Base-by-base conservation (phyloP, 2,329 filamentous ascomycete genomes). In the Trichophyton schoenleinii region DNA sequence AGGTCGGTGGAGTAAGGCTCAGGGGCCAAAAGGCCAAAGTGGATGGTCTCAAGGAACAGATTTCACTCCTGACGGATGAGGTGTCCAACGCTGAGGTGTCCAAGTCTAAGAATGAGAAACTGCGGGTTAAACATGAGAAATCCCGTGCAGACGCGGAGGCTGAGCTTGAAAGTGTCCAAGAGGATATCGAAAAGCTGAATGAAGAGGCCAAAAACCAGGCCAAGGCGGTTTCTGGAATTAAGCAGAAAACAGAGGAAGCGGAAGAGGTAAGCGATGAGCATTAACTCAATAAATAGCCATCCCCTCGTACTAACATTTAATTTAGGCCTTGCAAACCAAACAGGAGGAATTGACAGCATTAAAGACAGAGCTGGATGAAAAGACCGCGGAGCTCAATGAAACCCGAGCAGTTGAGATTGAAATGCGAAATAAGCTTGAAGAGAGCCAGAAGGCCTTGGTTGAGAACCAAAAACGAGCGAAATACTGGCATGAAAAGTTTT, bases 351-450 rank as follows among this genome's bases (percentile, higher is more conserved):
- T 99, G 2, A 81, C 85, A 55, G 79, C 83, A 8, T 74, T 97
- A 61, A 99, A 97, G 76, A 78, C 83, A 3, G 89, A 96, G 68
- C 81, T 97, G 9, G 92, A 99, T 66, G 86, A 88, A 68, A 95
- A 91, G 79, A 87, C 84, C 1, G 78, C 86, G 0, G 90, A 95
- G 71, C 81, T 97, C 61, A 96, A 97, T 70, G 87, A 90, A 70
- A 95, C 88, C 0, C 84, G 92, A 8, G 91, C 90, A 0, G 79
- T 87, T 2, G 94, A 99, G 73, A 96, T 99, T 64, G 94, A 99
- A 74, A 96, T 97, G 91, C 88, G 89, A 65, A 97, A 97, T 75
- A 95, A 95, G 77, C 85, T 99, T 1, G 94, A 97, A 70, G 92
- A 97, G 71, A 94, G 92, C 72, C 88, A 96, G 66, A 99, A 99